Percentiles rank a stretch among this genome's conserved stretches.
Evolutionary conservation across 768 basidiomycete species (phyloP).

Genomic region (Mycena belliarum): DNA sequence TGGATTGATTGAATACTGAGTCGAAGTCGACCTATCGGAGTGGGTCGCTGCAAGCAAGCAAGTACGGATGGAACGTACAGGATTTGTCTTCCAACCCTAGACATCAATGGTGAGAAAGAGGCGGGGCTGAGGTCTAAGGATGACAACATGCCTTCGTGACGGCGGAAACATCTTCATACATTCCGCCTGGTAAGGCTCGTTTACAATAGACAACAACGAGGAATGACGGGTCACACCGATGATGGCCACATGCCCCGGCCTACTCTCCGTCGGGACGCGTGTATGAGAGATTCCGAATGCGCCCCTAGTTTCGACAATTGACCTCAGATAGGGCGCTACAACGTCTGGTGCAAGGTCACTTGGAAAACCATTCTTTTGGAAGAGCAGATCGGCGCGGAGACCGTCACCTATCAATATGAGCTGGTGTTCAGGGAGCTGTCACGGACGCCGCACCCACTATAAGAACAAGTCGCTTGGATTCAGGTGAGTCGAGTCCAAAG

Average conservation of each 20-base stretch:
- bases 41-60: constrained; percentile 17
- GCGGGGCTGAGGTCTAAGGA: not conserved
- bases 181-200: constrained; percentile 53
- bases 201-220: not conserved
- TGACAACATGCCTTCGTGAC: constrained; percentile 69
- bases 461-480: constrained; percentile 74
- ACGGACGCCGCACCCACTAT: constrained; percentile 44
- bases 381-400: constrained; percentile 77
- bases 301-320: constrained; percentile 64
- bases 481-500: constrained; percentile 44
- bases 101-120: constrained; percentile 10
- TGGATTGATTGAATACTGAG: constrained; percentile 84
- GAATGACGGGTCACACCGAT: constrained; percentile 54
- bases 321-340: constrained; percentile 74
- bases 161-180: constrained; percentile 90
- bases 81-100: constrained; percentile 86
- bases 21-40: constrained; percentile 73
- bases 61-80: constrained; percentile 43
- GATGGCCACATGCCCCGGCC: constrained; percentile 87
- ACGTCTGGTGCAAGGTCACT: constrained; percentile 50
- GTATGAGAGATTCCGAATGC: constrained; percentile 87
- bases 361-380: constrained; percentile 62
- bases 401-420: constrained; percentile 62
- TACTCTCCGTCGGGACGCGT: constrained; percentile 82
- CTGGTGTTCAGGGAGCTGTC: not conserved